These are phyloP conservation scores for Corchorus olitorius DNA, from an alignment of 345 rosid genomes.

Conservation along the genomic window DNA sequence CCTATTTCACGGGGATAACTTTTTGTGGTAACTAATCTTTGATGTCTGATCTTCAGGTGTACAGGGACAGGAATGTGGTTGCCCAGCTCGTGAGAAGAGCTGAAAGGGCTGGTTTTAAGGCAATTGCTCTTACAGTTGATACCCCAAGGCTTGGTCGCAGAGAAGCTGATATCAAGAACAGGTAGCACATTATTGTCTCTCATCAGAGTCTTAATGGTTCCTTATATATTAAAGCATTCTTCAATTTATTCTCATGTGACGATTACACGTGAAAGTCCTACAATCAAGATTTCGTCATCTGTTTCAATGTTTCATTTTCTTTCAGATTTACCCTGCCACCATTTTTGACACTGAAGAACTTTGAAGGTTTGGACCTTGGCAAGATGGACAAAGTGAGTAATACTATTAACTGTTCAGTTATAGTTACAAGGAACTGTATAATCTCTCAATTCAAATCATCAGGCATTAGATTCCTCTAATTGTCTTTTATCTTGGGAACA, in stretches of 20 bases:
- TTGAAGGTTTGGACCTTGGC: slow-evolving; percentile 92
- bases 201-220: background rate
- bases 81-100: slow-evolving; percentile 92
- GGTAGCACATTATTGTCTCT: slow-evolving; percentile 33
- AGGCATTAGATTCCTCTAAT: background rate
- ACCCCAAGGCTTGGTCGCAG: slow-evolving; percentile 92
- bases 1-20: background rate
- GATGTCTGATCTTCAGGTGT: slow-evolving; percentile 46
- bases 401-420: background rate
- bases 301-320: slow-evolving; percentile 1
- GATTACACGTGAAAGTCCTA: too few relatives aligned
- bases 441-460: slow-evolving; percentile 1
- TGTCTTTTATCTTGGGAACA: background rate
- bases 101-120: slow-evolving; percentile 91
- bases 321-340: slow-evolving; percentile 81
- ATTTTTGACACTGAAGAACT: slow-evolving; percentile 83
- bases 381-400: slow-evolving; percentile 73
- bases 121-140: slow-evolving; percentile 93
- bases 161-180: slow-evolving; percentile 92
- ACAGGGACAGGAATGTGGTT: slow-evolving; percentile 75
- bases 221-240: background rate
- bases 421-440: background rate
- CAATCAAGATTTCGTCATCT: background rate
- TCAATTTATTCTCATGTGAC: background rate
- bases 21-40: slow-evolving; percentile 24